Percentiles rank a stretch among this genome's conserved stretches.
Conservation (phyloP, 2,329 filamentous ascomycete genomes). For the Cercospora sp. region DNA sequence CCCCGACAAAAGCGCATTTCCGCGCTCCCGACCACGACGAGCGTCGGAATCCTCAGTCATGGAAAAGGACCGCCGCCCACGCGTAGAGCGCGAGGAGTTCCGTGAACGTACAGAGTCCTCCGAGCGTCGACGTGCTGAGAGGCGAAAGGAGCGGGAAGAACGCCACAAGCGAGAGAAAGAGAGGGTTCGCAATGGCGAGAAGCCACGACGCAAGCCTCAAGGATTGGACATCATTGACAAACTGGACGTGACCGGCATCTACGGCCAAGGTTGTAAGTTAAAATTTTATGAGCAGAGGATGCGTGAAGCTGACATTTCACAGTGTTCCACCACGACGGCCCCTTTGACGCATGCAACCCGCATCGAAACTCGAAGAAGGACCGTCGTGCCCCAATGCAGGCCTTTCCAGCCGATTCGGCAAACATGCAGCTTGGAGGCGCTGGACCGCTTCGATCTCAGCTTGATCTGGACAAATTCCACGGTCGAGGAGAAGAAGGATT, state of each 20-base stretch:
- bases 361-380: constrained; percentile 85
- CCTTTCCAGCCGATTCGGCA: constrained; percentile 86
- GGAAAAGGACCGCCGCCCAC: constrained; percentile 63
- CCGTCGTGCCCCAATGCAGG: constrained; percentile 87
- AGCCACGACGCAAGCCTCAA: constrained; percentile 43
- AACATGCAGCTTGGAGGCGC: constrained; percentile 91
- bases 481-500: constrained; percentile 85
- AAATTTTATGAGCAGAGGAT: not conserved
- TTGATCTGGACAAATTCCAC: constrained; percentile 86
- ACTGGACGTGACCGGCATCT: constrained; percentile 92
- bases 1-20: constrained; percentile 44
- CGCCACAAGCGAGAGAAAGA: constrained; percentile 49
- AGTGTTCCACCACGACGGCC: constrained; percentile 98
- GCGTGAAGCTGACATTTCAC: constrained; percentile 20
- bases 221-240: constrained; percentile 91
- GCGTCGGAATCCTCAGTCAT: constrained; percentile 79
- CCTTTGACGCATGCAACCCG: constrained; percentile 94
- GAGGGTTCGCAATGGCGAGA: constrained; percentile 43
- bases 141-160: constrained; percentile 53
- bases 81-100: constrained; percentile 41
- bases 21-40: constrained; percentile 53
- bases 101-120: constrained; percentile 44
- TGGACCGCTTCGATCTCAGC: constrained; percentile 76
- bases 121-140: constrained; percentile 52
- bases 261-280: constrained; percentile 80